Base-by-base conservation (phyloP, 768 basidiomycete genomes). In the Gautieria morchelliformis region DNA sequence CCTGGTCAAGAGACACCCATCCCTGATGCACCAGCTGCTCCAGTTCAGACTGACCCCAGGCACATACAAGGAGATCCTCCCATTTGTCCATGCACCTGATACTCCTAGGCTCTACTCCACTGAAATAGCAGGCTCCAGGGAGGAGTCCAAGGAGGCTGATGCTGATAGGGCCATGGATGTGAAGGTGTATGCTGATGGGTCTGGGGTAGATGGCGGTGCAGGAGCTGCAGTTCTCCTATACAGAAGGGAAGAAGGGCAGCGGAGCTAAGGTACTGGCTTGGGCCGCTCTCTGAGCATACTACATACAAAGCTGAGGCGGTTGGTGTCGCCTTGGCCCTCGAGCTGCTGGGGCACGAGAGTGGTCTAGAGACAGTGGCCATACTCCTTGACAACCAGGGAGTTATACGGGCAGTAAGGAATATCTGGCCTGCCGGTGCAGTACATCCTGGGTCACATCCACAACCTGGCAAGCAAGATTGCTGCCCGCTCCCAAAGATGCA, bases 121-220 rank as follows among this genome's bases (percentile, higher is more conserved):
- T 0, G 17, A 19, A 0, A 63, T 64, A 1, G 49, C 57, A 27
- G 3, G 2, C 1, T n/a, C 35, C 7, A 52, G 42, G 19, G 48
- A 64, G 32, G 53, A 46, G 1, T 53, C 62, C 22, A 49, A 17
- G 12, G 30, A 19, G 5, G 47, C 9, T 27, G 12, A 17, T 5
- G 20, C 20, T 8, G 22, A 8, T 5, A 6, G 24, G 9, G 10
- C 6, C 4, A 20, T 6, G 6, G 14, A 0, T 14, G 32, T n/a
- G 27, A 35, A 55, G 14, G 45, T 69, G 1, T 67, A 61, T 56
- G 55, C 59, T 22, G 63, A 68, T 22, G 24, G 9, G 9, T 49
- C 47, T 6, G 47, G 47, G 12, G 12, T 10, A 12, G 24, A 49
- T 10, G 19, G 22, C 9, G 47, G 14, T 6, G 47, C 24, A 10